phyloP scores from a whole-genome alignment of 1,284 basidiomycete genomes.

The Athelia psychrophila region DNA sequence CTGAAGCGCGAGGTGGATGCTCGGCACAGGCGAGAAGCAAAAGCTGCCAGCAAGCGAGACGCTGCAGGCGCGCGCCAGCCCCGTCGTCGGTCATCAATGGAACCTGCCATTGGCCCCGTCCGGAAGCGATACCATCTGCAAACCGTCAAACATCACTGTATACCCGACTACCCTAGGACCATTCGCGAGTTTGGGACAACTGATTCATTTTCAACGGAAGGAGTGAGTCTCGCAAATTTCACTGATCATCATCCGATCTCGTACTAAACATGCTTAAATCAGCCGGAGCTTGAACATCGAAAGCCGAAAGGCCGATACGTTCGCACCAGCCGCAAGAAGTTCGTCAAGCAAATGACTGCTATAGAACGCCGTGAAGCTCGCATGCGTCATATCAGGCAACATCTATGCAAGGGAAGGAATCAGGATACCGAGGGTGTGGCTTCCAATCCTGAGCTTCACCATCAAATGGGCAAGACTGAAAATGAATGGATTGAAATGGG shows the following conservation, averaged over 20 bases:
- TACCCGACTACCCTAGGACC: conserved; percentile 27
- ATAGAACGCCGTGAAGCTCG: conserved; percentile 6
- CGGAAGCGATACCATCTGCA: conserved; percentile 21
- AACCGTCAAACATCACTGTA: conserved; percentile 31
- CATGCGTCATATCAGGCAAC: not conserved
- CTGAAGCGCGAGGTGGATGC: conserved; percentile 23
- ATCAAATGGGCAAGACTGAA: conserved; percentile 11
- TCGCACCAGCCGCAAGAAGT: conserved; percentile 23
- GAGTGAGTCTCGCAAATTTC: conserved; percentile 16
- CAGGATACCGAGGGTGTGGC: not conserved
- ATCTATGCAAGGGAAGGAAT: not conserved
- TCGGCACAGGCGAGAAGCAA: conserved; percentile 12
- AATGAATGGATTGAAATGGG: not conserved
- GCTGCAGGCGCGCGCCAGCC: not conserved
- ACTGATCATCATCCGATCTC: conserved; percentile 12
- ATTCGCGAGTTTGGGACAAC: conserved; percentile 30
- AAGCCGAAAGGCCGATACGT: conserved; percentile 25
- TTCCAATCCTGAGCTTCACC: conserved; percentile 5
- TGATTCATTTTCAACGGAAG: conserved; percentile 27
- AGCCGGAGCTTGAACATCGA: conserved; percentile 31
- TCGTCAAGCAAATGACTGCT: conserved; percentile 19
- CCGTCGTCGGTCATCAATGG: not conserved
- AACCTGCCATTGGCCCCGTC: not conserved
- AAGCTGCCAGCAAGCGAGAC: not conserved
- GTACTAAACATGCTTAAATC: not conserved